Evolutionary conservation across 805 yeast species (phyloP).

Genomic region (Metschnikowia orientalis): DNA sequence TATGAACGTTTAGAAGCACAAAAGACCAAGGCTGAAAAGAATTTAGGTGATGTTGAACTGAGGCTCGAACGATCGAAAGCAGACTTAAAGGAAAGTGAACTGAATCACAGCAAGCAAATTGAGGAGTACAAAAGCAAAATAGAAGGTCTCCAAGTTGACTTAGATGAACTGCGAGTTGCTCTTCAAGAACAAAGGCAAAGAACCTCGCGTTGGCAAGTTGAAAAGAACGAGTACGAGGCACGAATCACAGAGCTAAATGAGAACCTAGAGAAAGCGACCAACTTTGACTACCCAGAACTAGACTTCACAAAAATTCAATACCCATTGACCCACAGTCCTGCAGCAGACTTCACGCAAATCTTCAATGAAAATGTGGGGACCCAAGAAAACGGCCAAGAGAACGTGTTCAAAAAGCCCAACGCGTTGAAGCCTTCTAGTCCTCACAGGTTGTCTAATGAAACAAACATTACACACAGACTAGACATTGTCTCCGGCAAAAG

Average conservation of each 20-base stretch:
- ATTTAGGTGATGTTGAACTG: neutral
- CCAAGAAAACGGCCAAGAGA: constrained; percentile 2
- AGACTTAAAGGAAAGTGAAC: neutral
- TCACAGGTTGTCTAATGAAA: constrained; percentile 2
- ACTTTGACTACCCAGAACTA: constrained; percentile 7
- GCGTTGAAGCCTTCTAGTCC: constrained; percentile 3
- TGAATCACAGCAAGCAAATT: neutral
- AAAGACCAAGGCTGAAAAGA: constrained; percentile 3
- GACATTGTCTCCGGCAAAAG: constrained; percentile 1
- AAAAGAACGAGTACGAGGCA: constrained; percentile 1
- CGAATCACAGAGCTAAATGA: constrained; percentile 3
- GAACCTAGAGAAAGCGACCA: neutral
- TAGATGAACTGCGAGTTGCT: neutral
- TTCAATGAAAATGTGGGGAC: too few species aligned
- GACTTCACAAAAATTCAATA: constrained; percentile 10
- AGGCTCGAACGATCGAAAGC: too few species aligned
- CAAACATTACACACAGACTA: neutral
- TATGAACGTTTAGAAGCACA: constrained; percentile 3
- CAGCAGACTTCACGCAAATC: constrained; percentile 1
- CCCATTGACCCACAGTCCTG: constrained; percentile 5
- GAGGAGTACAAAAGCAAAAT: neutral
- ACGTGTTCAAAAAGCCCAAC: constrained; percentile 2
- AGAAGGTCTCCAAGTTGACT: neutral
- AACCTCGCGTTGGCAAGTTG: neutral
- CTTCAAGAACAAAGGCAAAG: neutral